These are phyloP conservation scores for Globisporangium acanthophoron DNA, from an alignment of 352 stramenopile species.

Conservation along the genomic window DNA sequence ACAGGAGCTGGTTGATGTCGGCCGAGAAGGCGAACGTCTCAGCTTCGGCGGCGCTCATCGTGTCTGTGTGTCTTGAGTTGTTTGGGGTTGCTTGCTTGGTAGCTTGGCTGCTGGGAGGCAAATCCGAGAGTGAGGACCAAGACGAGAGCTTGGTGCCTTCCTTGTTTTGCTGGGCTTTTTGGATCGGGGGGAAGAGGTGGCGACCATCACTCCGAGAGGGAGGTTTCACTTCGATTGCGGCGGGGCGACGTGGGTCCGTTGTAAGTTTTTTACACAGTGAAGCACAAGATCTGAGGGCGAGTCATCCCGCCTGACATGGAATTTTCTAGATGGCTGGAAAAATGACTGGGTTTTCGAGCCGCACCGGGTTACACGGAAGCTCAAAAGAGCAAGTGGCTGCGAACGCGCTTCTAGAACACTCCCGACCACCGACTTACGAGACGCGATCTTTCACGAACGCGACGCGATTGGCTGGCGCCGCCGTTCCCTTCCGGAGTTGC, in stretches of 20 bases:
- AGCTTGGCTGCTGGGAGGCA: constrained; percentile 23
- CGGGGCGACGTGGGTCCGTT: constrained; percentile 17
- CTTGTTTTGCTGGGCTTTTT: neutral
- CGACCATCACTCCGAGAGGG: constrained; percentile 14
- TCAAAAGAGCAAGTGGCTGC: neutral
- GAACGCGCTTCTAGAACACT: neutral
- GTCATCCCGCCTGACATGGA: constrained; percentile 30
- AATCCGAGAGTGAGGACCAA: constrained; percentile 56
- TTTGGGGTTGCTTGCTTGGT: constrained; percentile 18
- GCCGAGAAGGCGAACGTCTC: constrained; percentile 99
- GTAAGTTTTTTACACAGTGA: neutral
- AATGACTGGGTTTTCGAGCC: neutral
- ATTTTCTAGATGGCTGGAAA: constrained; percentile 56
- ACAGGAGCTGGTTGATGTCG: constrained; percentile 99
- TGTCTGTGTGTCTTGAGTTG: neutral
- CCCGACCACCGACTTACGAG: neutral
- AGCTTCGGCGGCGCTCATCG: constrained; percentile 83
- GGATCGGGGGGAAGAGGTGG: constrained; percentile 4
- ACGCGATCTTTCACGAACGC: neutral
- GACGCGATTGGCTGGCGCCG: too few relatives aligned
- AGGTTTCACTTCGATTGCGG: constrained; percentile 3
- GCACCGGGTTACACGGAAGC: neutral
- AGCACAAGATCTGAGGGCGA: constrained; percentile 9
- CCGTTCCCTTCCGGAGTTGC: too few relatives aligned
- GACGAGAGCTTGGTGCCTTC: neutral